Conservation (phyloP, 495 filamentous ascomycete species). For the Penicillium crystallinum region DNA sequence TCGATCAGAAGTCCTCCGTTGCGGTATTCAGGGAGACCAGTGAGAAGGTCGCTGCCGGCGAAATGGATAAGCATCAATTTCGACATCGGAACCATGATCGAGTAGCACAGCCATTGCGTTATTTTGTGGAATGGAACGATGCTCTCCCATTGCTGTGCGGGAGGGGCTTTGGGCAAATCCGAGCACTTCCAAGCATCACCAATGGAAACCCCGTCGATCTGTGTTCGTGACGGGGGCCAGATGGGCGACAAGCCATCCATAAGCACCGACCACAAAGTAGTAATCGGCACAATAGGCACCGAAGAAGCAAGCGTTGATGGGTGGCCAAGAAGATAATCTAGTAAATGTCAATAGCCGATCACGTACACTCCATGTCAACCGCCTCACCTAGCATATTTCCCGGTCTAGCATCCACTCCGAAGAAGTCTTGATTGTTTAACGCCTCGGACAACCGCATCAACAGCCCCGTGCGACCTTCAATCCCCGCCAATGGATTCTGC, state of each 20-base stretch:
- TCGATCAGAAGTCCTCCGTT: slow-evolving; percentile 68
- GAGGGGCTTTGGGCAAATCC: slow-evolving; percentile 67
- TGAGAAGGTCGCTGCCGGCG: slow-evolving; percentile 57
- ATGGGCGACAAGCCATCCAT: slow-evolving; percentile 83
- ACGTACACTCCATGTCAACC: too few relatives aligned
- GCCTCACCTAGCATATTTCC: slow-evolving; percentile 89
- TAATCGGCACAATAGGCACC: slow-evolving; percentile 81
- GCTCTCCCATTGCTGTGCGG: slow-evolving; percentile 77
- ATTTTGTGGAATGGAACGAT: slow-evolving; percentile 85
- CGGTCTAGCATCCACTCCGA: slow-evolving; percentile 78
- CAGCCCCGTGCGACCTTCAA: slow-evolving; percentile 81
- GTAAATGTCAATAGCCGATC: slow-evolving; percentile 8
- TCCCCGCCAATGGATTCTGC: slow-evolving; percentile 75
- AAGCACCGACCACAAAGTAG: slow-evolving; percentile 83
- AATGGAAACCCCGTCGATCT: slow-evolving; percentile 80
- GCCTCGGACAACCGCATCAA: slow-evolving; percentile 72
- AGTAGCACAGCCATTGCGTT: slow-evolving; percentile 71
- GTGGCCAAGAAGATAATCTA: slow-evolving; percentile 91
- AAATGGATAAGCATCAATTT: slow-evolving; percentile 59
- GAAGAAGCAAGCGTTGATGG: slow-evolving; percentile 81
- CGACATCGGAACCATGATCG: slow-evolving; percentile 65
- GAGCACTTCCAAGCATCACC: slow-evolving; percentile 95
- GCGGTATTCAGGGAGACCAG: slow-evolving; percentile 64
- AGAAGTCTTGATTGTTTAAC: slow-evolving; percentile 75
- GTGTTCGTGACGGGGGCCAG: slow-evolving; percentile 85